phyloP scores from a whole-genome alignment of 257 asterid species.

The Solanum bulbocastanum region DNA sequence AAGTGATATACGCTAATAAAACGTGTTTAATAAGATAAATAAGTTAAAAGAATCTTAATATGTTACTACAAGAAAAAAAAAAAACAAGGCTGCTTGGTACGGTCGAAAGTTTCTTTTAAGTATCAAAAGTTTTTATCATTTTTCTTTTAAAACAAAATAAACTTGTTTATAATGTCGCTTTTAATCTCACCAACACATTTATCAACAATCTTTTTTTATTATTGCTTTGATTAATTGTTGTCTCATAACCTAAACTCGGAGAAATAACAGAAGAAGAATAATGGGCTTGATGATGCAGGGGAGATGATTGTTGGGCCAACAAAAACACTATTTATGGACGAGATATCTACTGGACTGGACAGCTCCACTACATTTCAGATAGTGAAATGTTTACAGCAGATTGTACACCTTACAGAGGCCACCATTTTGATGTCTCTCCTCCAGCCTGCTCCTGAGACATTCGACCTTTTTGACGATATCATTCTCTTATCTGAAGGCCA shows the following conservation, averaged over 20 bases:
- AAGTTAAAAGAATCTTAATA: background rate
- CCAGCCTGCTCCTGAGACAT: constrained; percentile 76
- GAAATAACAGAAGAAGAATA: too few species aligned
- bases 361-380: constrained; percentile 73
- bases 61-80: background rate
- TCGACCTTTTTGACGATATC: constrained; percentile 63
- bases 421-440: constrained; percentile 61
- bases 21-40: background rate
- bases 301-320: constrained; percentile 79
- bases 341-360: constrained; percentile 71
- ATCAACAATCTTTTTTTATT: background rate
- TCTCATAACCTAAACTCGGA: too few species aligned
- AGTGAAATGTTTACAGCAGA: constrained; percentile 54
- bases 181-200: background rate
- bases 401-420: constrained; percentile 49
- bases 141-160: too few species aligned
- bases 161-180: background rate
- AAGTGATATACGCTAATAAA: background rate
- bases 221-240: too few species aligned
- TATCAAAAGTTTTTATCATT: too few species aligned
- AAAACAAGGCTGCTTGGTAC: background rate
- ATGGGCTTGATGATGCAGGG: constrained; percentile 28
- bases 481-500: constrained; percentile 61
- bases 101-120: background rate
- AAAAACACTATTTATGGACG: constrained; percentile 61